phyloP scores from a whole-genome alignment of 306 rosid species.

The Crotalaria pallida region DNA sequence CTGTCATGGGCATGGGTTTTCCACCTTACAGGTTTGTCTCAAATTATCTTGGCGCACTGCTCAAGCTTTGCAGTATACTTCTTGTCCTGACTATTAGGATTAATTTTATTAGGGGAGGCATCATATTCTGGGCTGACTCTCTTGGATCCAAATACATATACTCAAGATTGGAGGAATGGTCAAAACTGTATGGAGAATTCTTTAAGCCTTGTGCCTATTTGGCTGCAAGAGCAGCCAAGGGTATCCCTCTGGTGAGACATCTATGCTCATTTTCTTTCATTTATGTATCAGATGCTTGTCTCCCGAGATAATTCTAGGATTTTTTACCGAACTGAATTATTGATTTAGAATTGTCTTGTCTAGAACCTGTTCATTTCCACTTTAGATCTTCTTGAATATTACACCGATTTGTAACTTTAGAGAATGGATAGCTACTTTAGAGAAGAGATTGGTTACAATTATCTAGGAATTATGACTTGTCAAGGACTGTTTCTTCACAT shows the following conservation, averaged over 20 bases:
- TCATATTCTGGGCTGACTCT: slow-evolving; percentile 91
- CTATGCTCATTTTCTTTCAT: not conserved
- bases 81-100: slow-evolving; percentile 17
- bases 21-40: slow-evolving; percentile 85
- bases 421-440: not conserved
- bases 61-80: not conserved
- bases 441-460: not conserved
- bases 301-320: not conserved
- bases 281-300: not conserved
- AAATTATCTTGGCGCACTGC: not conserved
- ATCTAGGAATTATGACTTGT: too few species aligned
- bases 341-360: not conserved
- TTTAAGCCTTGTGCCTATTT: slow-evolving; percentile 88
- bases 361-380: not conserved
- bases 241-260: slow-evolving; percentile 67
- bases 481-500: not conserved
- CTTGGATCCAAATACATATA: slow-evolving; percentile 84
- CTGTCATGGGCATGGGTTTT: slow-evolving; percentile 95
- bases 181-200: slow-evolving; percentile 67
- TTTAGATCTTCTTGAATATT: not conserved
- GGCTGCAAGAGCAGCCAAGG: slow-evolving; percentile 90
- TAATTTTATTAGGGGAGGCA: slow-evolving; percentile 74
- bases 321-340: not conserved
- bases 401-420: not conserved
- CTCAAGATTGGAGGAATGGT: slow-evolving; percentile 80